Percentiles rank a stretch among this genome's conserved stretches.
phyloP scores from a whole-genome alignment of 345 rosid genomes.

The Acer campestre region DNA sequence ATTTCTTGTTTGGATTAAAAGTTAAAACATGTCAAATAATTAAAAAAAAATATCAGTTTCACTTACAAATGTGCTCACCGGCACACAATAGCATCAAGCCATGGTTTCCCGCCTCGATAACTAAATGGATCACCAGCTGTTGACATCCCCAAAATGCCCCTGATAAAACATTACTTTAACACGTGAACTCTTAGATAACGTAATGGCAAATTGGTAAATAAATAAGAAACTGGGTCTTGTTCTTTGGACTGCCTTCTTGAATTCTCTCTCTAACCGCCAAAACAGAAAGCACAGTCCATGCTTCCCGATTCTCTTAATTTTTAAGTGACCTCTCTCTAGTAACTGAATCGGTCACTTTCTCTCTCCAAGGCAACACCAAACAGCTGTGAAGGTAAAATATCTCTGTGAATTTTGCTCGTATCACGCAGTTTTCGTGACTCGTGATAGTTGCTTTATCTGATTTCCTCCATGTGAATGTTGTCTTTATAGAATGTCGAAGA shows the following conservation, averaged over 20 bases:
- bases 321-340: neutral
- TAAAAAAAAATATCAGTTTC: neutral
- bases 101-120: constrained; percentile 15
- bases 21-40: too few species aligned
- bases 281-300: constrained; percentile 19
- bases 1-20: neutral
- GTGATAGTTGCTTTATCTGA: neutral
- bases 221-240: neutral
- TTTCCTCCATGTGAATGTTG: neutral
- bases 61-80: neutral
- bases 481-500: constrained; percentile 23
- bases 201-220: constrained; percentile 6
- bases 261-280: constrained; percentile 33
- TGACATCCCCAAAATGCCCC: constrained; percentile 8
- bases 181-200: too few species aligned
- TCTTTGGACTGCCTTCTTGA: constrained; percentile 18
- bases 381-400: constrained; percentile 17
- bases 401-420: neutral
- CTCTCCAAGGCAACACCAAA: constrained; percentile 12
- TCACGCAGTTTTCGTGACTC: neutral
- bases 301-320: constrained; percentile 11
- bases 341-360: constrained; percentile 8
- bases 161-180: too few species aligned
- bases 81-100: neutral
- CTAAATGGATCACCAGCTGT: neutral